Base-by-base conservation (phyloP, 2,329 filamentous ascomycete species). In the Torrubiella hemipterigena region DNA sequence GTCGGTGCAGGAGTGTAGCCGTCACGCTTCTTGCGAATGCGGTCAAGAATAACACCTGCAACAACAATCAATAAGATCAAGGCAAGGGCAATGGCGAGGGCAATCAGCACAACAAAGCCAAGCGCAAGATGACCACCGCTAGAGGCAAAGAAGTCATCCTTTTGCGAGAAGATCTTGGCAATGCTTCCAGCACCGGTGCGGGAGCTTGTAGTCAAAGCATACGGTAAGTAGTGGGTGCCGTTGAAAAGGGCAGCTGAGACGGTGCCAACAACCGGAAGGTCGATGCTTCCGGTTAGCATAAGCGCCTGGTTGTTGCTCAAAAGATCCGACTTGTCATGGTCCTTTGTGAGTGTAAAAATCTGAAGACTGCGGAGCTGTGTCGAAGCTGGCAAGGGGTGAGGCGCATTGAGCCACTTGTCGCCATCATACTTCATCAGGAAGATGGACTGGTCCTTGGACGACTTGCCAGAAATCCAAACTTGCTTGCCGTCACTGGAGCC, bases 231-330 rank as follows among this genome's bases (percentile, higher is more conserved):
- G 3, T 64, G 60, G 9, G 77, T 84, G 45, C 91, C 91, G 48
- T 96, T 84, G 61, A 82, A 98, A 17, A 95, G 62, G 7, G 78
- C 89, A 7, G 84, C 86, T 11, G 89, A 93, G 6, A 81, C 84
- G 35, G 77, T 78, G 36, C 89, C 87, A 49, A 86, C 86, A 29
- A 62, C 61, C 0, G 80, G 73, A 13, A 96, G 66, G 41, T 75
- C 69, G 42, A 98, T 73, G 32, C 80, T 73, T 23, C 91, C 91
- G n/a, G 84, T 84, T 30, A 96, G 63, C 56, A 98, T 69, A 21
- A 98, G 70, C 4, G 75, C 69, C 50, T 91, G 75, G 38, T 75
- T 65, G 13, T 68, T 56, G 31, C 75, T 67, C 12, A 98, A 58
- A 6, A 86, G 61, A 22, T 70, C 56, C 3, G 70, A 75, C 11